Evolutionary conservation across 192 early-diverging fungal species (phyloP).

Genomic region (Dispira simplex): DNA sequence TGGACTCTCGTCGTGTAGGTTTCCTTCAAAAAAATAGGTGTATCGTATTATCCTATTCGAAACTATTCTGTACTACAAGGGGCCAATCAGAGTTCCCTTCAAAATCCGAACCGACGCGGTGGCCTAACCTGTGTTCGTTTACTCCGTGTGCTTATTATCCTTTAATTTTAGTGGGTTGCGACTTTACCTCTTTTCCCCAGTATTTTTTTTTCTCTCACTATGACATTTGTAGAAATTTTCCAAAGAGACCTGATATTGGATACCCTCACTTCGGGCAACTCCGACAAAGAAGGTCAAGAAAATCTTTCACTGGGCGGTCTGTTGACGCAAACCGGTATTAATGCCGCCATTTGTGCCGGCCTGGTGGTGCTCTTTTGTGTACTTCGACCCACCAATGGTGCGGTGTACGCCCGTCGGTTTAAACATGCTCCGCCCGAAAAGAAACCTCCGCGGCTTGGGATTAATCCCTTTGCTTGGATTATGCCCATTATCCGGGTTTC

Average conservation of each 20-base stretch:
- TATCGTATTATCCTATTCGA: too few species aligned
- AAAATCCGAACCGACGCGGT: neutral
- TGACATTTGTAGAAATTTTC: neutral
- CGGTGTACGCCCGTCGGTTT: conserved; percentile 31
- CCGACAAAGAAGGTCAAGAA: neutral
- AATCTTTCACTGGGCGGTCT: conserved; percentile 36
- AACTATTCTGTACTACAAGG: too few species aligned
- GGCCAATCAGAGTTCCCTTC: too few species aligned
- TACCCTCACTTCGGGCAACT: neutral
- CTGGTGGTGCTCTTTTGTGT: conserved; percentile 36
- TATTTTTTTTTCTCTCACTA: too few species aligned
- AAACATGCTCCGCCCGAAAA: conserved; percentile 27
- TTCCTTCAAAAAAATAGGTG: too few species aligned
- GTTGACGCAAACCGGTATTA: conserved; percentile 41
- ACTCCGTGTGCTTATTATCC: neutral
- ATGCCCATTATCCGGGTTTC: conserved; percentile 33
- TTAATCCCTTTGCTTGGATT: conserved; percentile 50
- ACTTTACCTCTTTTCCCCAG: too few species aligned
- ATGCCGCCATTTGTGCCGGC: conserved; percentile 33
- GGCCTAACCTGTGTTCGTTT: neutral
- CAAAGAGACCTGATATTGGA: neutral
- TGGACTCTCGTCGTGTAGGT: too few species aligned
- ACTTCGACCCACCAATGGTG: conserved; percentile 38
- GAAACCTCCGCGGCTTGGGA: conserved; percentile 43
- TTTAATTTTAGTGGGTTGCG: neutral